Conservation (phyloP, 192 early-diverging fungal species). For the Coemansia sp. region DNA sequence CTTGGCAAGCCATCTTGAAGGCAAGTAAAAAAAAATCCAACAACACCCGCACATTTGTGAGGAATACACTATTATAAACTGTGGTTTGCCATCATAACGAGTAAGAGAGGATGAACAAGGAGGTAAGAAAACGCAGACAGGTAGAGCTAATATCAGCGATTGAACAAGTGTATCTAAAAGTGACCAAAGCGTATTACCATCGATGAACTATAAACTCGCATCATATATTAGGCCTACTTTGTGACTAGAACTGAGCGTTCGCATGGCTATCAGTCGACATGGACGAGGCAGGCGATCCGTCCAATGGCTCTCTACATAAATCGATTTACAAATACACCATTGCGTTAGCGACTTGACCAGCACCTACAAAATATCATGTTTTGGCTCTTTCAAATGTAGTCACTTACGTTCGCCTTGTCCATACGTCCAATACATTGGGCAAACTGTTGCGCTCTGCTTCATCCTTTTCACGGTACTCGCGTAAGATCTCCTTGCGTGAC, state of each 20-base stretch:
- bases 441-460: constrained; percentile 18
- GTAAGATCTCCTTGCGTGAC: constrained; percentile 33
- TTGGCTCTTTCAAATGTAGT: background rate
- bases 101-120: no score
- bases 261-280: background rate
- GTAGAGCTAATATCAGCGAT: no score
- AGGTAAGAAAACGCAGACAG: no score
- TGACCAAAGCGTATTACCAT: background rate
- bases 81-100: no score
- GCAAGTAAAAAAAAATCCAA: no score
- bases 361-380: background rate
- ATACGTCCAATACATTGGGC: constrained; percentile 55
- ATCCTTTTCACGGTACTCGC: constrained; percentile 28
- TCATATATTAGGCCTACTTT: background rate
- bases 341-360: background rate
- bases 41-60: no score
- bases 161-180: background rate
- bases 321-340: background rate
- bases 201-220: background rate
- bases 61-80: no score
- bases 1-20: no score
- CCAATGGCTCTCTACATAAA: background rate
- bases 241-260: background rate
- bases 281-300: background rate
- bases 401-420: constrained; percentile 30